Evolutionary conservation across 1,284 basidiomycete species (phyloP).

Genomic region (Cryptococcus sp.): DNA sequence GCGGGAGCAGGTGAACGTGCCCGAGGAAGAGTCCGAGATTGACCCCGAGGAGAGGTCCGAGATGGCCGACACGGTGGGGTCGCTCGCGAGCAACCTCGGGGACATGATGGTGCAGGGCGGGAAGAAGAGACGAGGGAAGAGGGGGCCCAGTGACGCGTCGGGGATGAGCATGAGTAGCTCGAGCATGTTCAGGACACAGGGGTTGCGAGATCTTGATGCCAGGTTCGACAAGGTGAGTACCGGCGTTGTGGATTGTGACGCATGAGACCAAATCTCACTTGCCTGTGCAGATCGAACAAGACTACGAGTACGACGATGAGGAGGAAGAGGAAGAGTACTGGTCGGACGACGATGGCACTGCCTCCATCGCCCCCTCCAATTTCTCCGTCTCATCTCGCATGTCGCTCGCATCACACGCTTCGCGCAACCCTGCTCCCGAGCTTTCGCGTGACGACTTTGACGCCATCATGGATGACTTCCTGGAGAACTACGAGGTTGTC

Average conservation of each 20-base stretch:
- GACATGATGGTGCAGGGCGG: constrained; percentile 63
- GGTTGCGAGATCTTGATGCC: constrained; percentile 83
- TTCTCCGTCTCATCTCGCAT: constrained; percentile 29
- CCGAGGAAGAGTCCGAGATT: constrained; percentile 21
- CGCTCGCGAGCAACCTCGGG: constrained; percentile 62
- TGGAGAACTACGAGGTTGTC: constrained; percentile 88
- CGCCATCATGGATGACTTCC: constrained; percentile 87
- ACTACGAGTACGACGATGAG: constrained; percentile 56
- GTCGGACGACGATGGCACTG: constrained; percentile 50
- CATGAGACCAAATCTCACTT: constrained; percentile 2
- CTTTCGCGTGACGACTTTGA: constrained; percentile 85
- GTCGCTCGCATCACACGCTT: constrained; percentile 32
- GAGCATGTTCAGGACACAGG: constrained; percentile 89
- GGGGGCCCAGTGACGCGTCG: constrained; percentile 70
- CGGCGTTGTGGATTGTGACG: not conserved
- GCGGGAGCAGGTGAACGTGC: constrained; percentile 16
- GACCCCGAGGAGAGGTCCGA: constrained; percentile 59
- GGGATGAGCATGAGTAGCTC: constrained; percentile 97
- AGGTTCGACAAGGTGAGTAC: constrained; percentile 79
- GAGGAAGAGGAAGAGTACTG: constrained; percentile 53
- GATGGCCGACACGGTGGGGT: constrained; percentile 73
- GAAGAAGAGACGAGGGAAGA: constrained; percentile 66
- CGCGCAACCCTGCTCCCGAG: constrained; percentile 56
- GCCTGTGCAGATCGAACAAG: constrained; percentile 62
- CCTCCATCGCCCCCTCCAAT: constrained; percentile 38